Percentiles rank a stretch among this genome's conserved stretches.
Evolutionary conservation across 75 land plant genomes (phyloP).

Genomic region (Cupressus sempervirens): DNA sequence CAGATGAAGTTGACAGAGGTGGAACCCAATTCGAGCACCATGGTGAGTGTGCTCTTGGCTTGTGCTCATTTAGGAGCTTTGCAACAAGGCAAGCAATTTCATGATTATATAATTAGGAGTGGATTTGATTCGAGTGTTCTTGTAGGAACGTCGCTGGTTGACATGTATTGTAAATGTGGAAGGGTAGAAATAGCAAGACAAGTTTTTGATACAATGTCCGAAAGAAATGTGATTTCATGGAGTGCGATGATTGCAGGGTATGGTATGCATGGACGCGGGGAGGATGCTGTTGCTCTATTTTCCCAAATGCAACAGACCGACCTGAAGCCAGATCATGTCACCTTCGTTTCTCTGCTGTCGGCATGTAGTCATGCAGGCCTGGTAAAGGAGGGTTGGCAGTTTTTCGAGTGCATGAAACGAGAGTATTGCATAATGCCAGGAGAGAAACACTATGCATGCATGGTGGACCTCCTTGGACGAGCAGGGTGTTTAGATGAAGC

Average conservation of each 20-base stretch:
- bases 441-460: slow-evolving; percentile 28
- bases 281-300: slow-evolving; percentile 23
- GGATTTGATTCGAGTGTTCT: not conserved
- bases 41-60: slow-evolving; percentile 3
- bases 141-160: not conserved
- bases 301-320: slow-evolving; percentile 18
- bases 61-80: slow-evolving; percentile 11
- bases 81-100: slow-evolving; percentile 5
- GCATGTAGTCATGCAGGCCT: slow-evolving; percentile 47
- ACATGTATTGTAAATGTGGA: slow-evolving; percentile 11
- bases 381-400: slow-evolving; percentile 27
- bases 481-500: slow-evolving; percentile 32
- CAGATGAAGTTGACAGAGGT: slow-evolving; percentile 5
- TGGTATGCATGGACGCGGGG: slow-evolving; percentile 26
- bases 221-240: slow-evolving; percentile 8
- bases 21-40: slow-evolving; percentile 3
- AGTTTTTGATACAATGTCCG: not conserved
- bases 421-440: slow-evolving; percentile 18
- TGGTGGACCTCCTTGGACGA: slow-evolving; percentile 36
- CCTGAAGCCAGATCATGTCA: slow-evolving; percentile 19
- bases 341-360: slow-evolving; percentile 30
- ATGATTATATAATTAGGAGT: not conserved
- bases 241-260: slow-evolving; percentile 14
- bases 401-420: slow-evolving; percentile 20
- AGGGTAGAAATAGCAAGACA: not conserved